Base-by-base conservation (phyloP, 1,139 yeast genomes). In the Scheffersomyces stambukii region DNA sequence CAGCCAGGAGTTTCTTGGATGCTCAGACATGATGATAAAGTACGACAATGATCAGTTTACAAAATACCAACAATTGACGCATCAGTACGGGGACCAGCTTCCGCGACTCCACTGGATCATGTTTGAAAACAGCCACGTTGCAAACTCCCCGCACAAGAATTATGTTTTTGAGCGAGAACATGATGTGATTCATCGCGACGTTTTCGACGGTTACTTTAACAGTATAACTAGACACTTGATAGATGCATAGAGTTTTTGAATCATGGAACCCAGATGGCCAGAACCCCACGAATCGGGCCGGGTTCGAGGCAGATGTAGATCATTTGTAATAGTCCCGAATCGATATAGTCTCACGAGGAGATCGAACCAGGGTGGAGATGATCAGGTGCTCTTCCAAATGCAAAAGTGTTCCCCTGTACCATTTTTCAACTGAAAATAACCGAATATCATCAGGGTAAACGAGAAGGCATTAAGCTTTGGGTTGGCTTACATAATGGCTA, bases 381-480 rank as follows among this genome's bases (percentile, higher is more conserved):
- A 67, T 50, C 72, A 31, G 30, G 37, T 53, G 40, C 33, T 64
- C 36, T 64, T 50, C 68, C 72, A 60, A 46, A 18, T 18, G 61
- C 70, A 66, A 61, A 60, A 64, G 70, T 64, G 60, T 64, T 64
- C 70, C 55, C 71, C 42, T 58, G 37, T 32, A 59, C 71, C 72
- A 66, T 43, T 64, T 67, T n/a, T 66, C 64, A 45, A 64, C 73
- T 66, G 71, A 55, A 59, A 56, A 62, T 64, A 67, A 67, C 46
- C 70, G 74, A 67, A 67, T 67, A 64, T 62, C 46, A 54, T 55
- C 72, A 67, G 74, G 71, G 69, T 54, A 52, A 46, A 61, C 54
- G 70, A 61, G 71, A 65, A 64, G 72, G 72, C 72, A 53, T 60
- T 42, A 60, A 60, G 67, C 61, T 54, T 54, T 60, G 68, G 65